Evolutionary conservation across 2,329 filamentous ascomycete genomes (phyloP), one percentile per base, ranked within the genome.

Genomic region (Aspergillus sp.): DNA sequence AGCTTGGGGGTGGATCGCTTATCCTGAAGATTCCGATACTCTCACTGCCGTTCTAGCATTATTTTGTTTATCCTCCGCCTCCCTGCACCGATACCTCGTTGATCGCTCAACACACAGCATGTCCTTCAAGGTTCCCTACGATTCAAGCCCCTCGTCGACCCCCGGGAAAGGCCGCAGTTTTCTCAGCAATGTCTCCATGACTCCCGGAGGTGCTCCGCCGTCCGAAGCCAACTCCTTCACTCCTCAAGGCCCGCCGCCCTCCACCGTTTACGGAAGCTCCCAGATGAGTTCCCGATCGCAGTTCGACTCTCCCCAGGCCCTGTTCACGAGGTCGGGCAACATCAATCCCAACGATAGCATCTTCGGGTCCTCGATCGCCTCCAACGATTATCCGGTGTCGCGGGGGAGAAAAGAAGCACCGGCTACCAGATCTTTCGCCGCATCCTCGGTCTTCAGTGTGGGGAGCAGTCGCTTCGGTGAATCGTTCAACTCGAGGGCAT

Each of bases 121-220:
- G 76, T 64, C 70, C 7, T 78, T 77, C 65, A 62, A 71, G 57
- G 67, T 71, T 16, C 70, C 74, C 9, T 73, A 69, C 54, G 71
- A 72, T 31, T 73, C 75, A 11, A 75, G 71, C 29, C 70, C 74
- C 6, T 74, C 75, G 2, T 73, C 75, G 20, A 79, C 77, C 2
- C 77, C 77, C 12, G 74, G 69, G 18, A 77, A 73, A 63, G 70
- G 70, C 24, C 70, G 72, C 50, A 73, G 73, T 55, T 65, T 75
- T 6, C 71, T 72, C 57, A 73, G 72, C 57, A 72, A 77, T 63
- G 77, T 81, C 49, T 86, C 85, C 6, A 85, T 83, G 20, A 87
- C 85, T 16, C 85, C 85, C 55, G 82, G 82, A 51, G 84, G 83
- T 46, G 80, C 78, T 59, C 84, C 84, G 1, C 84, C 83, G 26